Evolutionary conservation across 495 filamentous ascomycete species (phyloP).

Genomic region (Penicillium antarcticum): DNA sequence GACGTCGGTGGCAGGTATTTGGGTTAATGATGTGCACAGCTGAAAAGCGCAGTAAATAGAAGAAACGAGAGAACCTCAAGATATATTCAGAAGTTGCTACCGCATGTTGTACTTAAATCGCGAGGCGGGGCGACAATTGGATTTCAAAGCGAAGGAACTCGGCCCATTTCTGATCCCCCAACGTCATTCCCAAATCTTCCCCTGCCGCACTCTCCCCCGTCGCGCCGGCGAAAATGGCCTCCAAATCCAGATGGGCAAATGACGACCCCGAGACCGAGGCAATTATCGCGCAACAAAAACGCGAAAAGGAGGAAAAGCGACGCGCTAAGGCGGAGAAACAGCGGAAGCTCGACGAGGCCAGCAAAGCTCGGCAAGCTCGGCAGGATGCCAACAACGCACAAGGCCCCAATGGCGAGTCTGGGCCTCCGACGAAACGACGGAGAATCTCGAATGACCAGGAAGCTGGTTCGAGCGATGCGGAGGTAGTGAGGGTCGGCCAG

Average conservation of each 20-base stretch:
- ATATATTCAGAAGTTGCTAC: not conserved
- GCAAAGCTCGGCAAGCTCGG: constrained; percentile 26
- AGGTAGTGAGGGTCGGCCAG: constrained; percentile 22
- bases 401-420: constrained; percentile 21
- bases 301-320: constrained; percentile 88
- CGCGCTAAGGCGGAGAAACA: constrained; percentile 82
- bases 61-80: not conserved
- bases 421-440: constrained; percentile 41
- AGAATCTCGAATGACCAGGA: constrained; percentile 45
- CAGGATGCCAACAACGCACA: constrained; percentile 13
- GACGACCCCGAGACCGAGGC: constrained; percentile 67
- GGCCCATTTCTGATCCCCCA: constrained; percentile 22
- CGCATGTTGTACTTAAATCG: not conserved
- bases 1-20: constrained; percentile 2
- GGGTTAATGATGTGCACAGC: not conserved
- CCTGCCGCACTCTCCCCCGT: not conserved
- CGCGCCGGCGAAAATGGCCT: constrained; percentile 48
- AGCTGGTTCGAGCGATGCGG: constrained; percentile 25
- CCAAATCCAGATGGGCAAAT: constrained; percentile 84
- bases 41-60: not conserved
- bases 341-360: constrained; percentile 62
- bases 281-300: constrained; percentile 67
- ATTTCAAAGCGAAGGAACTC: constrained; percentile 35
- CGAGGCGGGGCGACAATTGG: constrained; percentile 32
- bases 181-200: constrained; percentile 29